Percentiles rank a stretch among this genome's conserved stretches.
Evolutionary conservation across 495 filamentous ascomycete species (phyloP).

Genomic region (Penicillium arizonense): DNA sequence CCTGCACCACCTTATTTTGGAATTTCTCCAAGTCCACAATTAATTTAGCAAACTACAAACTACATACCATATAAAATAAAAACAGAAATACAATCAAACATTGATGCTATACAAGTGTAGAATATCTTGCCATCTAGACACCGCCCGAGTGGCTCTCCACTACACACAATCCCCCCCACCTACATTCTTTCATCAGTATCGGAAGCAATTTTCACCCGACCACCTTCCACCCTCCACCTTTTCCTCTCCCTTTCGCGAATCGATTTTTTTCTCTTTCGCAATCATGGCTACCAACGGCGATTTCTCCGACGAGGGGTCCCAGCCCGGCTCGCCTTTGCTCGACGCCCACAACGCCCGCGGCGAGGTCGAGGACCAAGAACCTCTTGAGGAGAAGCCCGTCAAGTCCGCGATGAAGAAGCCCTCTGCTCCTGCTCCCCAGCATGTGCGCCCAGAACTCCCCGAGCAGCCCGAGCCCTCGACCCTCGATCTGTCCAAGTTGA

Average conservation of each 20-base stretch:
- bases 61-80: background rate
- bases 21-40: conserved; percentile 4
- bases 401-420: conserved; percentile 70
- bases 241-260: conserved; percentile 16
- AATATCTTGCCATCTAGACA: conserved; percentile 18
- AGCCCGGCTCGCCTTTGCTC: conserved; percentile 57
- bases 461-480: conserved; percentile 87
- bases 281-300: conserved; percentile 66
- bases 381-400: conserved; percentile 50
- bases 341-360: conserved; percentile 51
- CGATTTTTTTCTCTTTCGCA: conserved; percentile 26
- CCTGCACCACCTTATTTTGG: background rate
- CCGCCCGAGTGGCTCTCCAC: conserved; percentile 42
- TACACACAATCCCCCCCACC: conserved; percentile 42
- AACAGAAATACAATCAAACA: background rate
- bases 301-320: conserved; percentile 59
- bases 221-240: conserved; percentile 12
- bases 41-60: background rate
- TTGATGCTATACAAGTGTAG: background rate
- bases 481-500: conserved; percentile 74
- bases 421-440: conserved; percentile 42
- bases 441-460: conserved; percentile 64
- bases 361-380: conserved; percentile 53
- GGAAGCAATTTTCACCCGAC: conserved; percentile 42
- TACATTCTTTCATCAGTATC: conserved; percentile 40